Percentiles rank a stretch among this genome's conserved stretches.
These are phyloP conservation scores for Arxiozyma heterogenica DNA, from an alignment of 1,139 yeast species.

Conservation along the genomic window DNA sequence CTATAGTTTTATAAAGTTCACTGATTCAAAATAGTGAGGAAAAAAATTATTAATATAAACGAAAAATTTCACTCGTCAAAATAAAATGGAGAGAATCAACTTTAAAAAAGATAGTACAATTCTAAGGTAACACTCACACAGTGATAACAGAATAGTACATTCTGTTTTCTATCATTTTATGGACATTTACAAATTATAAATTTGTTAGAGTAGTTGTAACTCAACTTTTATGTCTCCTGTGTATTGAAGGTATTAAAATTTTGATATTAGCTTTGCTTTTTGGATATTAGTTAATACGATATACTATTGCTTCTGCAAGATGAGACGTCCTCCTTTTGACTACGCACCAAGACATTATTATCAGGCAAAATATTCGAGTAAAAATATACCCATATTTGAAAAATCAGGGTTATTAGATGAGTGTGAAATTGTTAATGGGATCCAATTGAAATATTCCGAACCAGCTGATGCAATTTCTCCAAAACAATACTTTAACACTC, in stretches of 20 bases:
- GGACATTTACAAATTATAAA: not conserved
- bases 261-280: not conserved
- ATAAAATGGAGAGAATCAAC: not conserved
- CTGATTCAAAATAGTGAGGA: not conserved
- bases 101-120: too few relatives aligned
- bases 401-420: slow-evolving; percentile 40
- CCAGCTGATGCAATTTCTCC: slow-evolving; percentile 38
- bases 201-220: not conserved
- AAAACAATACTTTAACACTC: slow-evolving; percentile 17
- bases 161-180: too few relatives aligned
- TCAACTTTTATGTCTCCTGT: not conserved
- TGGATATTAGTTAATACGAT: not conserved
- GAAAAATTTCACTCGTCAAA: not conserved
- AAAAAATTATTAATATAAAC: too few relatives aligned
- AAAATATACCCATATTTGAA: slow-evolving; percentile 28
- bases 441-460: slow-evolving; percentile 35
- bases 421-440: slow-evolving; percentile 26
- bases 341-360: not conserved
- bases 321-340: not conserved
- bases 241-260: too few relatives aligned
- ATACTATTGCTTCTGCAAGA: not conserved
- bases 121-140: too few relatives aligned
- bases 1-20: too few relatives aligned
- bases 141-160: too few relatives aligned
- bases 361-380: not conserved